Evolutionary conservation across 495 filamentous ascomycete species (phyloP), one percentile per base, ranked within the genome.

Genomic region (Penicillium arizonense): DNA sequence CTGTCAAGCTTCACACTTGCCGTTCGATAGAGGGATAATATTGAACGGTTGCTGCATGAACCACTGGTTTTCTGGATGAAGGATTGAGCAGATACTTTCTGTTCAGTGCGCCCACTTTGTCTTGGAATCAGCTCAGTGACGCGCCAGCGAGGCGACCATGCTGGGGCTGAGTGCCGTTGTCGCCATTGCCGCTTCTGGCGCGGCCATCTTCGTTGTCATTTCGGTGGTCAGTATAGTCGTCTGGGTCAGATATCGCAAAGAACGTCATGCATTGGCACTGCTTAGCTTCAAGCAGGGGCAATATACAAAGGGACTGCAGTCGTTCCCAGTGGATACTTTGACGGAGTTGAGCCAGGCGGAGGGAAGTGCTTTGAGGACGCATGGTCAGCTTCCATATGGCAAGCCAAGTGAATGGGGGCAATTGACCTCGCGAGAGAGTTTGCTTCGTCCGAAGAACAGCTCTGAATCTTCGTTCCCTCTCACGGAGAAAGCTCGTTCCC

Each of bases 341-440:
- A 75, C 72, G 1, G 64, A 68, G 33, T 47, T 70, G 30, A 76
- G 68, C 24, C 67, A 41, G 20, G 68, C 64, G 48, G 71, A 68
- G 54, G 72, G 66, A 16, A 61, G 54, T 26, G 59, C 56, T 1
- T 47, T 75, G 2, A 56, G 65, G 37, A 69, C 67, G n/a, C 70
- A 77, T 50, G 66, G 68, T 14, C 65, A 73, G 26, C 53, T 71
- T 11, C 71, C 71, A 13, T 77, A 71, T 52, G 70, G 69, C 8
- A 69, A 67, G 44, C 67, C 68, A 16, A 57, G 50, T 3, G 73
- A 72, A 70, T 79, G 74, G 67, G 74, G 72, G 13, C 61, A 74
- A 37, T 44, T 76, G n/a, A 52, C 69, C 11, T 79, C 77, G 9
- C 61, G 66, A 9, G 74, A 78, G 28, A 69, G 60, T 47, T 52